Evolutionary conservation across 129 eudicot species (phyloP).

Genomic region (Logfia minima): DNA sequence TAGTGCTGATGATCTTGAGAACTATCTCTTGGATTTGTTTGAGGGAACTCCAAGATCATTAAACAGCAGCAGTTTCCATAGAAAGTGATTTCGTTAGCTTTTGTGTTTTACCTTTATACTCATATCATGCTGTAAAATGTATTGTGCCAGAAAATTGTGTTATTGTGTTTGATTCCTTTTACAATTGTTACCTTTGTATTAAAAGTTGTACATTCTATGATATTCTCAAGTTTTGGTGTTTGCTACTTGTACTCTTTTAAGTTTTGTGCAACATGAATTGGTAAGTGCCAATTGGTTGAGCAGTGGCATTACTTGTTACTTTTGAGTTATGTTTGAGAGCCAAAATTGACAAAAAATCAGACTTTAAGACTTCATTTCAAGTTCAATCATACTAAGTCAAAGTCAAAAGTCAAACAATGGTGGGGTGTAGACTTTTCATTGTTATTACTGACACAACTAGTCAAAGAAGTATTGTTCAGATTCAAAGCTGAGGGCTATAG

Average conservation of each 20-base stretch:
- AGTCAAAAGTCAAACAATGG: not conserved
- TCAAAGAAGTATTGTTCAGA: not conserved
- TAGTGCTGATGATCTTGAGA: conserved; percentile 81
- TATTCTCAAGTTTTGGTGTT: not conserved
- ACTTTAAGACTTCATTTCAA: not conserved
- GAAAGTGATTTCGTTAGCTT: conserved; percentile 46
- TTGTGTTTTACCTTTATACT: conserved; percentile 14
- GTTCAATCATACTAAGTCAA: not conserved
- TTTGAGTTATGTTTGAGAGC: not conserved
- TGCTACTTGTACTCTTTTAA: not conserved
- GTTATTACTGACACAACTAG: not conserved
- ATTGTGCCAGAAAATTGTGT: conserved; percentile 6
- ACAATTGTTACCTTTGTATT: not conserved
- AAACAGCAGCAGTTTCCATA: conserved; percentile 52
- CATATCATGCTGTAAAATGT: conserved; percentile 12
- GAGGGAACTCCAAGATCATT: conserved; percentile 84
- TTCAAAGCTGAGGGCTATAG: not conserved
- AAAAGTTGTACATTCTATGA: not conserved
- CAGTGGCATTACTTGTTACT: not conserved
- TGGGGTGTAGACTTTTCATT: not conserved
- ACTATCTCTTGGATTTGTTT: conserved; percentile 66
- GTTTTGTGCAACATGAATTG: not conserved
- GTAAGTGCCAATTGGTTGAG: not conserved
- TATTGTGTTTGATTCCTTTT: conserved; percentile 20
- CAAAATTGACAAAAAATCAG: not conserved